Base-by-base conservation (phyloP, 2,329 filamentous ascomycete genomes). In the Trichoderma harzianum region DNA sequence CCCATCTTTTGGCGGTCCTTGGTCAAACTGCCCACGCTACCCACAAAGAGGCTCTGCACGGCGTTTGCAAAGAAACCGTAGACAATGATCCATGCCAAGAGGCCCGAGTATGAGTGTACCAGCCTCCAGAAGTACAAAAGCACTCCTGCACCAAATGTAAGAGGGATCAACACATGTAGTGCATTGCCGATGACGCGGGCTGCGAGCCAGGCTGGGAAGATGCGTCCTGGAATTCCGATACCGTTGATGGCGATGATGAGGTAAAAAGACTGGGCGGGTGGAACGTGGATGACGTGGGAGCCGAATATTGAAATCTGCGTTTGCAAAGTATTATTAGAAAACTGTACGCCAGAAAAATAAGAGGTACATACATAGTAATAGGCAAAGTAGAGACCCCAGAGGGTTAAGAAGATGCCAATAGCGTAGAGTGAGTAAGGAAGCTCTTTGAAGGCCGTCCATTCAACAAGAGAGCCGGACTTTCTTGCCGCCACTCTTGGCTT, bases 341-440 rank as follows among this genome's bases (percentile, higher is more conserved):
- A 21, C 18, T 1, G 43, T 1, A 47, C 0, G 1, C 0, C 10
- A 18, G 3, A 0, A 3, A 10, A 1, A 21, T 4, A 6, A 3
- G 43, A n/a, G 18, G 21, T 11, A 47, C 18, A n/a, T 21, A 21
- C 43, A 11, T 47, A 47, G 43, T 47, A 47, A 0, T 47, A 47
- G 43, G 43, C 43, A 47, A 47, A 47, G n/a, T 47, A 47, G 43
- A 47, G 43, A 47, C 43, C 43, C 43, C 43, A 47, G 43, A 47
- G 43, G 0, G 43, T 47, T 47, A 47, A 1, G n/a, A 47, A 47
- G 43, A 47, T 47, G 43, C 43, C 43, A 21, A 47, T 47, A 1
- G 43, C 43, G 18, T 47, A 47, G 3, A 47, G 43, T 47, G 43
- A 47, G 4, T 47, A 47, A 1, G 43, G 43, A 3, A 47, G 18